phyloP scores from a whole-genome alignment of 164 flowering plant species.

The Santalum album region DNA sequence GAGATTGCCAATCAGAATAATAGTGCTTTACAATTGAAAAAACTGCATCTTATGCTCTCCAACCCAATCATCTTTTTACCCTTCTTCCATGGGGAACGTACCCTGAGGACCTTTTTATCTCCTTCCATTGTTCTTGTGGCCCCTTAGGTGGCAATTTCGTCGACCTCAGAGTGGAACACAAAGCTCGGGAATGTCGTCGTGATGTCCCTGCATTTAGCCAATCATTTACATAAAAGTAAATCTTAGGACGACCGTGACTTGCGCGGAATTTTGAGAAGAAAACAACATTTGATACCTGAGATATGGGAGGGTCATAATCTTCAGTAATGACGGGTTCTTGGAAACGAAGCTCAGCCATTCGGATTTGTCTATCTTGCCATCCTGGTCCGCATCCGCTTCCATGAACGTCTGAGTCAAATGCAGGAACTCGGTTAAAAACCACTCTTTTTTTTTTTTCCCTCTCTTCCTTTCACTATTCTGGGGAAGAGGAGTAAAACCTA shows the following conservation, averaged over 20 bases:
- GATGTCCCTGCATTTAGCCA: constrained; percentile 65
- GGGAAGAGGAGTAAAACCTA: no score
- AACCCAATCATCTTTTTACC: no score
- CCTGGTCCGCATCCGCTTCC: constrained; percentile 74
- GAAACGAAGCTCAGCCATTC: constrained; percentile 85
- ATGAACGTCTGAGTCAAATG: constrained; percentile 53
- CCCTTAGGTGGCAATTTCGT: constrained; percentile 59
- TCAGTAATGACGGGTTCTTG: constrained; percentile 64
- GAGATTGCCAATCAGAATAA: no score
- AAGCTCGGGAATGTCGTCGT: constrained; percentile 93
- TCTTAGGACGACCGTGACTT: no score
- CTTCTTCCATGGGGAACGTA: no score
- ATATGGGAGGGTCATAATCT: constrained; percentile 75
- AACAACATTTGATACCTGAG: constrained; percentile 30
- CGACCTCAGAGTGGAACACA: constrained; percentile 83
- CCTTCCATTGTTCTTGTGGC: background rate
- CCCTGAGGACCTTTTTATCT: no score
- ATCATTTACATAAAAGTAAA: background rate
- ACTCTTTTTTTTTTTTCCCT: no score
- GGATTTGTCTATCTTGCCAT: constrained; percentile 75
- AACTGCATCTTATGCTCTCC: no score
- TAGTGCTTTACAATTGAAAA: no score
- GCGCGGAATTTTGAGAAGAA: background rate
- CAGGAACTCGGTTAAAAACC: background rate
- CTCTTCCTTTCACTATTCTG: no score